Percentiles rank a stretch among this genome's conserved stretches.
phyloP scores from a whole-genome alignment of 2,329 filamentous ascomycete genomes.

The Bipolaris cookei region DNA sequence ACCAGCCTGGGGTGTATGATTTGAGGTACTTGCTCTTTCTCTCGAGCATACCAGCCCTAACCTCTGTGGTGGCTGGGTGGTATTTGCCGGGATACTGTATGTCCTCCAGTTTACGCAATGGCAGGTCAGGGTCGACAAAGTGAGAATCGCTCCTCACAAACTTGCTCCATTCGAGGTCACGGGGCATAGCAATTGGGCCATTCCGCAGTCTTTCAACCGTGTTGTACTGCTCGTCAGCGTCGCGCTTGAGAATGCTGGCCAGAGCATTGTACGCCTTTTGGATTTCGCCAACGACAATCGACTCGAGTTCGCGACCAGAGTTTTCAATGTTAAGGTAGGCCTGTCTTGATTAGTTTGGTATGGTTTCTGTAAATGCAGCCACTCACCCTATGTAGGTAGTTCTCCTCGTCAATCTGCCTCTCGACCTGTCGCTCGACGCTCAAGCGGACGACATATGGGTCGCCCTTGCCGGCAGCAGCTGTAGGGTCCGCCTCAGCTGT shows the following conservation, averaged over 20 bases:
- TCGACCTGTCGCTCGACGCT: conserved; percentile 89
- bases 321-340: conserved; percentile 94
- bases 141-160: conserved; percentile 83
- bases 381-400: conserved; percentile 87
- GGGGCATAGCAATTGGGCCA: conserved; percentile 90
- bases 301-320: conserved; percentile 92
- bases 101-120: conserved; percentile 77
- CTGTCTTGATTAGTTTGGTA: conserved; percentile 53
- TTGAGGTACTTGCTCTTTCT: conserved; percentile 99
- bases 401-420: conserved; percentile 93
- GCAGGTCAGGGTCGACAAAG: conserved; percentile 83
- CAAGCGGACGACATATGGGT: conserved; percentile 86
- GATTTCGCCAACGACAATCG: conserved; percentile 95
- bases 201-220: conserved; percentile 80
- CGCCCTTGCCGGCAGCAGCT: conserved; percentile 80
- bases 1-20: conserved; percentile 96
- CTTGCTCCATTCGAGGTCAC: conserved; percentile 86
- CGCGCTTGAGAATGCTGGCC: conserved; percentile 86
- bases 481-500: conserved; percentile 79
- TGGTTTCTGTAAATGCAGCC: background rate
- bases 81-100: conserved; percentile 92
- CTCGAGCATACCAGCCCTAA: conserved; percentile 89
- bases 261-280: conserved; percentile 98
- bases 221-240: conserved; percentile 80
- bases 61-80: conserved; percentile 81